These are phyloP conservation scores for Hypoxylon sp. DNA, from an alignment of 2,329 filamentous ascomycete species.

Conservation along the genomic window DNA sequence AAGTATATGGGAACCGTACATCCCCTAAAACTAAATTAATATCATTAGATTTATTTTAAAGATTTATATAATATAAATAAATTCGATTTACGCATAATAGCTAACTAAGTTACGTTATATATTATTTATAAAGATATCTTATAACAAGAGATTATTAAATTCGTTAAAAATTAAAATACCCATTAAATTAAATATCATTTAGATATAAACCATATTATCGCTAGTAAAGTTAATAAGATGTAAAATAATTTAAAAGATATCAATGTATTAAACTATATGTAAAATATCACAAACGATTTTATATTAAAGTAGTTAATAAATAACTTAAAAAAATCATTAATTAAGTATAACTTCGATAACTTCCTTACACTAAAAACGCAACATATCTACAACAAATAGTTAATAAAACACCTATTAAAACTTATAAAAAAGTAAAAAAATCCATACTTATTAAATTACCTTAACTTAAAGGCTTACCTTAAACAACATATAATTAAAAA, in stretches of 20 bases:
- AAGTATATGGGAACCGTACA: not conserved
- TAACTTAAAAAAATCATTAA: not conserved
- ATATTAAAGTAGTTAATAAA: conserved; percentile 2
- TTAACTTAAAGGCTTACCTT: not conserved
- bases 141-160: not conserved
- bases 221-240: not conserved
- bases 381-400: conserved; percentile 1
- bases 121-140: conserved; percentile 6
- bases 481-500: not conserved
- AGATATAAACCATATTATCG: conserved; percentile 1
- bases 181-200: conserved; percentile 2
- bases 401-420: not conserved
- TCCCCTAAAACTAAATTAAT: not conserved
- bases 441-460: not conserved
- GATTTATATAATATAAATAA: conserved; percentile 2
- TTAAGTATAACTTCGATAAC: conserved; percentile 3
- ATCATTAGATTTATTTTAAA: no score
- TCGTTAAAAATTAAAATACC: not conserved
- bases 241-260: conserved; percentile 4
- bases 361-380: not conserved
- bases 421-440: not conserved
- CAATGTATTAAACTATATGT: not conserved
- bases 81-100: not conserved
- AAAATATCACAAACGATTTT: not conserved
- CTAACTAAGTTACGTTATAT: conserved; percentile 1